Evolutionary conservation across 306 rosid species (phyloP).

Genomic region (Vachellia collinsii): DNA sequence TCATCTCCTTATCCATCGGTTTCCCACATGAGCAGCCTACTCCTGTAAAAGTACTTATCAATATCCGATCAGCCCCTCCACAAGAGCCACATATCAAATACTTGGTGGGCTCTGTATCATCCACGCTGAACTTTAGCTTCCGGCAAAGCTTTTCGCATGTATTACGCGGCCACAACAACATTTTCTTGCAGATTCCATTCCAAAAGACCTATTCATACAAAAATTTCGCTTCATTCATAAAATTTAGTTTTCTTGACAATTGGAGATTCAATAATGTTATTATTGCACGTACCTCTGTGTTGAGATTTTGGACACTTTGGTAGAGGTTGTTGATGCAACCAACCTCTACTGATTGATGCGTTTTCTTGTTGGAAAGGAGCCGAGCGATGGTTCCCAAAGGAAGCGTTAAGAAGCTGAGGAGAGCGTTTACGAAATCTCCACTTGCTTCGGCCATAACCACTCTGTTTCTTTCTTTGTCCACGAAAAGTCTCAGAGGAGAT

Average conservation of each 20-base stretch:
- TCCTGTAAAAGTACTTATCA: constrained; percentile 19
- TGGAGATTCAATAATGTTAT: neutral
- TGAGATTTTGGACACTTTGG: neutral
- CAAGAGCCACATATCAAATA: neutral
- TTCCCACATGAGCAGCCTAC: constrained; percentile 10
- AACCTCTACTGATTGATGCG: neutral
- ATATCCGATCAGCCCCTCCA: neutral
- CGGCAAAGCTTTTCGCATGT: constrained; percentile 6
- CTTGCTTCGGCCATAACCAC: constrained; percentile 3
- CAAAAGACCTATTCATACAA: neutral
- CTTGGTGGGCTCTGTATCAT: constrained; percentile 28
- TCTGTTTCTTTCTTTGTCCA: neutral
- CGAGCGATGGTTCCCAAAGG: constrained; percentile 1
- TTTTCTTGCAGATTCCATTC: constrained; percentile 1
- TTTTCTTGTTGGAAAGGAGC: neutral
- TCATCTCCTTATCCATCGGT: neutral
- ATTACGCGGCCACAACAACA: neutral
- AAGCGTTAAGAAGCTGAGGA: constrained; percentile 1
- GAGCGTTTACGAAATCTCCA: neutral
- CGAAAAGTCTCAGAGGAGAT: neutral
- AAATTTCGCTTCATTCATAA: neutral
- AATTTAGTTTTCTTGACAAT: too few relatives aligned
- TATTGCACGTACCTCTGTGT: neutral
- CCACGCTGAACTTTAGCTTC: constrained; percentile 3
- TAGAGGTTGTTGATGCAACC: constrained; percentile 21